A percentile compares a stretch with the other conserved stretches of the same genome.
Conservation (phyloP, 305 asterid genomes). For the Euphrasia arctica region DNA sequence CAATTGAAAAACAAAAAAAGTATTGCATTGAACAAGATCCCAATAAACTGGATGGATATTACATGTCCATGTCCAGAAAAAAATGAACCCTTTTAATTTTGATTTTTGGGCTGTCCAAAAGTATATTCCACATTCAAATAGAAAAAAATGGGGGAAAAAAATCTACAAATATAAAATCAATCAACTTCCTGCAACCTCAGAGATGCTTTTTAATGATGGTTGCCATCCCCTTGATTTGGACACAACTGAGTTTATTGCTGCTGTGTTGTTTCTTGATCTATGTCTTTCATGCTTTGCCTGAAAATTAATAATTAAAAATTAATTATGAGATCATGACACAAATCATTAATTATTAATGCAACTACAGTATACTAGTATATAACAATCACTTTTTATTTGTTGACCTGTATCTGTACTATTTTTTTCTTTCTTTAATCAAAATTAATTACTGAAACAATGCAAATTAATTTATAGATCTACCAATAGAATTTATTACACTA, state of each 20-base stretch:
- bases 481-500: background rate
- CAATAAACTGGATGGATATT: too few relatives aligned
- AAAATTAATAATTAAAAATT: background rate
- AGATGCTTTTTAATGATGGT: conserved; percentile 77
- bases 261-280: conserved; percentile 34
- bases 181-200: conserved; percentile 64
- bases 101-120: too few relatives aligned
- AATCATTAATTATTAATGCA: conserved; percentile 19
- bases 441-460: background rate
- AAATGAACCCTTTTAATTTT: too few relatives aligned
- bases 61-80: too few relatives aligned
- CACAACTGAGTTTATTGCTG: conserved; percentile 32
- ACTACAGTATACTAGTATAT: conserved; percentile 32
- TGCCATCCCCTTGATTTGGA: conserved; percentile 71
- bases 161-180: conserved; percentile 2
- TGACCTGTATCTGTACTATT: conserved; percentile 34
- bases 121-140: too few relatives aligned
- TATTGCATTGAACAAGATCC: too few relatives aligned
- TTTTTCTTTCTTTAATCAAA: conserved; percentile 24
- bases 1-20: too few relatives aligned
- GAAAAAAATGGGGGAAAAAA: background rate
- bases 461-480: background rate
- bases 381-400: conserved; percentile 26
- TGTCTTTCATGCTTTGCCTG: conserved; percentile 67
- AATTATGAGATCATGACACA: background rate